Percentiles rank a stretch among this genome's conserved stretches.
Evolutionary conservation across 768 basidiomycete genomes (phyloP).

Genomic region (Lentinula detonsa): DNA sequence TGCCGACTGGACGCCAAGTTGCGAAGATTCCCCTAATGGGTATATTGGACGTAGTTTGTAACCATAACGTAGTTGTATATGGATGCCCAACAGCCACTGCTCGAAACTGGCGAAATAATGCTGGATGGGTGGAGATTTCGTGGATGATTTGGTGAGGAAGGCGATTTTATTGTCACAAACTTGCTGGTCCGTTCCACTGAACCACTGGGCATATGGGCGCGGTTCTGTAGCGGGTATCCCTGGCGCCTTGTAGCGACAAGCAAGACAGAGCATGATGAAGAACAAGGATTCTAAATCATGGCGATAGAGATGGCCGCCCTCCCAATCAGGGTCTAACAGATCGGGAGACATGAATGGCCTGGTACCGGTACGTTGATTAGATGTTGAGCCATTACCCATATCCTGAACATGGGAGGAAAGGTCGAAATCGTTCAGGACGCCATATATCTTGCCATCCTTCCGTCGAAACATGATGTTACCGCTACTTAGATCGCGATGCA

Average conservation of each 20-base stretch:
- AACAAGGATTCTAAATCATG: conserved; percentile 8
- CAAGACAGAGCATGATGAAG: not conserved
- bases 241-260: not conserved
- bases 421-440: conserved; percentile 11
- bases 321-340: not conserved
- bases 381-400: not conserved
- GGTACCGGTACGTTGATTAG: not conserved
- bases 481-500: not conserved
- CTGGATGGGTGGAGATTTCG: not conserved
- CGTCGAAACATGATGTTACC: conserved; percentile 10
- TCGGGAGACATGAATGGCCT: conserved; percentile 3
- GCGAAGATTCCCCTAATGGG: too few species aligned
- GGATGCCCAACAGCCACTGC: not conserved
- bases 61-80: not conserved
- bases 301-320: conserved; percentile 1
- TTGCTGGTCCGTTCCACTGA: too few species aligned
- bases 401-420: not conserved
- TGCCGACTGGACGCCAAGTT: too few species aligned
- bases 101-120: not conserved
- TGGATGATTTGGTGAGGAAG: not conserved
- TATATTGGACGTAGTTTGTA: too few species aligned
- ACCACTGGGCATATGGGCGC: not conserved
- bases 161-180: too few species aligned
- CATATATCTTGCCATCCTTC: conserved; percentile 6
- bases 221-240: not conserved